Conservation (phyloP, 2,329 filamentous ascomycete species). For the Hyphodiscus sp. region DNA sequence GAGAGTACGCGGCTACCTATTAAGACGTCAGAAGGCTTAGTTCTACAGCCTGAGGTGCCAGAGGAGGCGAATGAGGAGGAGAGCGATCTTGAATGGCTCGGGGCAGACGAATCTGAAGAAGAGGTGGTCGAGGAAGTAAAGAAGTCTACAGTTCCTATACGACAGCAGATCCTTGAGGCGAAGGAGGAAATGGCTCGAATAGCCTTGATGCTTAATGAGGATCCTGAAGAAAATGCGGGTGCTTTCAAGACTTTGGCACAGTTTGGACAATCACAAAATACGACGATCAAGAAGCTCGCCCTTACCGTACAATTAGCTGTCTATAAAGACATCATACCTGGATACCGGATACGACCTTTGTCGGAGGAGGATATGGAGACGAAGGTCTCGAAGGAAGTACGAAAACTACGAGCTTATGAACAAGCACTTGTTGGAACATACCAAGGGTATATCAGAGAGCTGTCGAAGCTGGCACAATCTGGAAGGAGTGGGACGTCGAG, state of each 20-base stretch:
- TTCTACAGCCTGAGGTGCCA: conserved; percentile 53
- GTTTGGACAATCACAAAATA: conserved; percentile 62
- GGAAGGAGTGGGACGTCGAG: conserved; percentile 32
- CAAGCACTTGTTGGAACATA: conserved; percentile 82
- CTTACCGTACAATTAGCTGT: conserved; percentile 82
- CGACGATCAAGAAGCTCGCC: conserved; percentile 76
- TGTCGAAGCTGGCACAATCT: conserved; percentile 62
- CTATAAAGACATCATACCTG: conserved; percentile 94
- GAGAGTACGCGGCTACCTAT: conserved; percentile 76
- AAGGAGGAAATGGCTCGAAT: conserved; percentile 90
- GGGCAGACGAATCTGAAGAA: conserved; percentile 41
- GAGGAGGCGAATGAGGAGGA: conserved; percentile 50
- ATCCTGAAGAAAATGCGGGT: conserved; percentile 82
- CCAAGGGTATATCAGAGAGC: conserved; percentile 72
- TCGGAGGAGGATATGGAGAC: conserved; percentile 66
- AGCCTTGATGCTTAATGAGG: conserved; percentile 76
- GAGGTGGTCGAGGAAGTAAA: conserved; percentile 44
- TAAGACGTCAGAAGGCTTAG: conserved; percentile 71
- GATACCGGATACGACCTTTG: conserved; percentile 84
- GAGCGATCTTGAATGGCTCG: conserved; percentile 58
- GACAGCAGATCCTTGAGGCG: conserved; percentile 75
- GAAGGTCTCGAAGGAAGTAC: conserved; percentile 89
- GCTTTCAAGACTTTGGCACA: conserved; percentile 72
- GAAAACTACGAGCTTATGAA: conserved; percentile 75
- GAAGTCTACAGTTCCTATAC: conserved; percentile 61